A percentile compares a stretch with the other conserved stretches of the same genome.
Evolutionary conservation across 129 eudicot species (phyloP).

Genomic region (Arctium minus): DNA sequence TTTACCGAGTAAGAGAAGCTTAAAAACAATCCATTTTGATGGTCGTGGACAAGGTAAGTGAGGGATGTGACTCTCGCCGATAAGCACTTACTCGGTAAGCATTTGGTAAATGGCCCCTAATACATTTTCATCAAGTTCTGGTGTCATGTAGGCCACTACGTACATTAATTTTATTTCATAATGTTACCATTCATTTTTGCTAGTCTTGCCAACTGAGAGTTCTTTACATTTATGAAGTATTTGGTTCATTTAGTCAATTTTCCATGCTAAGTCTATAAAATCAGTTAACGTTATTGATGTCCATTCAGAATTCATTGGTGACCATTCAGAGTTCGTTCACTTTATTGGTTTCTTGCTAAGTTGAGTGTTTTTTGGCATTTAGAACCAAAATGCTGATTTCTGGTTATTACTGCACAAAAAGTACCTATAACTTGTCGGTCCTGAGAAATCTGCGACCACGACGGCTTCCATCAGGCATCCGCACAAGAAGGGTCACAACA

Average conservation of each 20-base stretch:
- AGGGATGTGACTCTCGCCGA: no score
- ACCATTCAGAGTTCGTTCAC: background rate
- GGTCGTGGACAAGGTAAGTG: no score
- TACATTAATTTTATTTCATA: no score
- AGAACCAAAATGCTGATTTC: background rate
- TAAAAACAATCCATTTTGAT: no score
- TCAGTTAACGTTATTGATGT: background rate
- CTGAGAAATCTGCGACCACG: conserved; percentile 80
- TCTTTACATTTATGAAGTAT: no score
- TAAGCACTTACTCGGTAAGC: no score
- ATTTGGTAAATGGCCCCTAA: no score
- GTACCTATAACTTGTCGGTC: conserved; percentile 88
- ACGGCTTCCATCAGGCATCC: conserved; percentile 94
- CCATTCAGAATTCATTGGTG: no score
- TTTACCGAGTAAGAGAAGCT: no score
- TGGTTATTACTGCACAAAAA: background rate
- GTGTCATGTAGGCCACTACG: no score
- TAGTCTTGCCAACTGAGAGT: background rate
- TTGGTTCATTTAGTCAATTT: no score
- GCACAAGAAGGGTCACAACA: conserved; percentile 85
- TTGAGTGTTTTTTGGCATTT: background rate
- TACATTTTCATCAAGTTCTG: no score
- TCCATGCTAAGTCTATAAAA: background rate
- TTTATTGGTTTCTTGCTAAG: background rate
- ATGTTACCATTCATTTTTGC: background rate